Percentiles rank a stretch among this genome's conserved stretches.
Conservation (phyloP, 1,284 basidiomycete species). For the Tylopilus orsonianus region DNA sequence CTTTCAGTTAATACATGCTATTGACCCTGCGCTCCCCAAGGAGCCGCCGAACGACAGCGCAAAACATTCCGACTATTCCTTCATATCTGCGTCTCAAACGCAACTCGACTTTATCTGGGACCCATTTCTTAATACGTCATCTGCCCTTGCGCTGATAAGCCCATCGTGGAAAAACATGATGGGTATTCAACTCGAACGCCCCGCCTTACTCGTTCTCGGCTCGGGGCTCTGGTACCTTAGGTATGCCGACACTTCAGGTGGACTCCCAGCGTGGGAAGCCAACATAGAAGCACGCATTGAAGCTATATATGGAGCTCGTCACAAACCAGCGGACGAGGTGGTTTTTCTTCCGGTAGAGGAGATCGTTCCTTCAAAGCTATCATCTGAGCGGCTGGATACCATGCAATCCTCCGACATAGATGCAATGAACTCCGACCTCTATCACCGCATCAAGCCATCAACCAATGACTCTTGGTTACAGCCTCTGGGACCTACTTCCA, state of each 20-base stretch:
- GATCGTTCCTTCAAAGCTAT: conserved; percentile 59
- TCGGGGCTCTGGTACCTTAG: conserved; percentile 88
- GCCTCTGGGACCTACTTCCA: conserved; percentile 21
- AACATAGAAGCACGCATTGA: conserved; percentile 66
- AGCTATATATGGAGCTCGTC: conserved; percentile 39
- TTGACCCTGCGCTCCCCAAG: conserved; percentile 57
- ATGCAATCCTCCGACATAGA: conserved; percentile 79
- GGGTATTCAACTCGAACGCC: conserved; percentile 22
- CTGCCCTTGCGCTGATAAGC: conserved; percentile 41
- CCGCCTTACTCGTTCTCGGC: conserved; percentile 77
- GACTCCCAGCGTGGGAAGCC: conserved; percentile 73
- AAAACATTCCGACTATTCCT: conserved; percentile 68
- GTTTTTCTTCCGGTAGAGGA: conserved; percentile 79
- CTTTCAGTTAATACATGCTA: conserved; percentile 65
- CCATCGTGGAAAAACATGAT: conserved; percentile 10
- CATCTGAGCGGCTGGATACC: conserved; percentile 58
- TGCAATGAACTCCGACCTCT: conserved; percentile 84
- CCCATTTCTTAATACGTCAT: conserved; percentile 75
- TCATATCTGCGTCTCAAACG: conserved; percentile 46
- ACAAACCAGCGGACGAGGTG: conserved; percentile 63
- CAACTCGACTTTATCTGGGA: conserved; percentile 77
- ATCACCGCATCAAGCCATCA: conserved; percentile 60
- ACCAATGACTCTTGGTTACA: conserved; percentile 34
- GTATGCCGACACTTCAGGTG: conserved; percentile 66
- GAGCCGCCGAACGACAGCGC: conserved; percentile 54